phyloP scores from a whole-genome alignment of 352 stramenopile species.

The Phytophthora europaea region DNA sequence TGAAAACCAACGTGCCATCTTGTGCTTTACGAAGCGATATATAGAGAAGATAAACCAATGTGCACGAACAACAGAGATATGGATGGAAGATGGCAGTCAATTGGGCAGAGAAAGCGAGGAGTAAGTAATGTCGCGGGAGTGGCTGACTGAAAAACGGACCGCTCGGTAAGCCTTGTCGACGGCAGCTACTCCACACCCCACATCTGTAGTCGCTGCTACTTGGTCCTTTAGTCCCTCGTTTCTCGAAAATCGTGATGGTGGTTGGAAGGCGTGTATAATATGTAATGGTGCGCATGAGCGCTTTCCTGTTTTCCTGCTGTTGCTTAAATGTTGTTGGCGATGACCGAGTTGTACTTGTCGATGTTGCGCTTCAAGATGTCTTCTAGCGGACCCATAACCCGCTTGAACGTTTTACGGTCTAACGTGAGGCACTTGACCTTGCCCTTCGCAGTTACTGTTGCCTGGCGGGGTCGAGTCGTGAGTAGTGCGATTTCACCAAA shows the following conservation, averaged over 20 bases:
- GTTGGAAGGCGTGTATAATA: slow-evolving; percentile 38
- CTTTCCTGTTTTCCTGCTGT: slow-evolving; percentile 31
- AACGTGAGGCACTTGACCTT: slow-evolving; percentile 92
- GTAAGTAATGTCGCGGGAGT: too few relatives aligned
- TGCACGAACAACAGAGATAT: too few relatives aligned
- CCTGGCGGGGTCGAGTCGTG: slow-evolving; percentile 93
- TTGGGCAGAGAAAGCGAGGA: slow-evolving; percentile 22
- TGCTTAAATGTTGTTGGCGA: slow-evolving; percentile 91
- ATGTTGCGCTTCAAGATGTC: slow-evolving; percentile 94
- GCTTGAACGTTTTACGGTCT: slow-evolving; percentile 95
- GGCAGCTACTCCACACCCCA: too few relatives aligned
- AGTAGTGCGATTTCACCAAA: slow-evolving; percentile 97
- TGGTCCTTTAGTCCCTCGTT: slow-evolving; percentile 18
- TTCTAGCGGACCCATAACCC: slow-evolving; percentile 91
- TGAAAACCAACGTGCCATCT: not conserved
- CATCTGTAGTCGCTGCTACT: not conserved
- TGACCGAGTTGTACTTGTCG: slow-evolving; percentile 92
- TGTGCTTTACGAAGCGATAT: not conserved
- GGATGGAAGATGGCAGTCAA: too few relatives aligned
- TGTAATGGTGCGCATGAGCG: slow-evolving; percentile 36
- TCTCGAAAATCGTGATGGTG: slow-evolving; percentile 29
- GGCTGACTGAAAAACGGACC: too few relatives aligned
- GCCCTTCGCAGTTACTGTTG: slow-evolving; percentile 87
- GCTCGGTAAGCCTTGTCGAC: too few relatives aligned
- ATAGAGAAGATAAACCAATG: too few relatives aligned